phyloP scores from a whole-genome alignment of 257 asterid species.

The Oldenlandia corymbosa region DNA sequence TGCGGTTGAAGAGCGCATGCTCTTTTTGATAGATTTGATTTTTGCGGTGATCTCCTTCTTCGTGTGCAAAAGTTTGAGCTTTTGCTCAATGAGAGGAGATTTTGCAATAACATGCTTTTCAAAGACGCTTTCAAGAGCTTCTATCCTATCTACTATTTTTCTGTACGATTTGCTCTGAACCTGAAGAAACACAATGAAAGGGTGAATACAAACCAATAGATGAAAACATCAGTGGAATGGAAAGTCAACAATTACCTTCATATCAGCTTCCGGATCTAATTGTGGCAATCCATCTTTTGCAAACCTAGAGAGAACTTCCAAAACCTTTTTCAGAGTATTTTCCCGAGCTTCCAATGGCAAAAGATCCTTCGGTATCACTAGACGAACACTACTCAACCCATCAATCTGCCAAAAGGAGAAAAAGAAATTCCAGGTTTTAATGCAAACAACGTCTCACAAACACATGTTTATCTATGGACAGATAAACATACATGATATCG shows the following conservation, averaged over 20 bases:
- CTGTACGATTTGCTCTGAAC: conserved; percentile 79
- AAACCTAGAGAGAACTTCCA: conserved; percentile 74
- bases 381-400: conserved; percentile 64
- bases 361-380: conserved; percentile 83
- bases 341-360: conserved; percentile 82
- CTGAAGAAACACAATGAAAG: conserved; percentile 33
- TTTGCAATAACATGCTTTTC: conserved; percentile 80
- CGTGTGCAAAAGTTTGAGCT: conserved; percentile 68
- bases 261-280: conserved; percentile 92
- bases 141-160: conserved; percentile 76
- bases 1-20: conserved; percentile 67
- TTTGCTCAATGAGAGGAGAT: conserved; percentile 81
- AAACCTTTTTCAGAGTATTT: conserved; percentile 80
- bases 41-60: conserved; percentile 81
- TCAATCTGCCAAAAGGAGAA: conserved; percentile 44
- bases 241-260: conserved; percentile 55
- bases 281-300: conserved; percentile 72
- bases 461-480: background rate
- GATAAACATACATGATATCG: background rate
- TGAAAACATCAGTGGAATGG: background rate
- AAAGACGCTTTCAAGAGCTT: conserved; percentile 84
- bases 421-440: background rate
- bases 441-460: background rate
- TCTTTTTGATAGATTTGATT: conserved; percentile 72
- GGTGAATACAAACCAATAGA: background rate